phyloP scores from a whole-genome alignment of 257 asterid genomes.

The Cinchona pubescens region DNA sequence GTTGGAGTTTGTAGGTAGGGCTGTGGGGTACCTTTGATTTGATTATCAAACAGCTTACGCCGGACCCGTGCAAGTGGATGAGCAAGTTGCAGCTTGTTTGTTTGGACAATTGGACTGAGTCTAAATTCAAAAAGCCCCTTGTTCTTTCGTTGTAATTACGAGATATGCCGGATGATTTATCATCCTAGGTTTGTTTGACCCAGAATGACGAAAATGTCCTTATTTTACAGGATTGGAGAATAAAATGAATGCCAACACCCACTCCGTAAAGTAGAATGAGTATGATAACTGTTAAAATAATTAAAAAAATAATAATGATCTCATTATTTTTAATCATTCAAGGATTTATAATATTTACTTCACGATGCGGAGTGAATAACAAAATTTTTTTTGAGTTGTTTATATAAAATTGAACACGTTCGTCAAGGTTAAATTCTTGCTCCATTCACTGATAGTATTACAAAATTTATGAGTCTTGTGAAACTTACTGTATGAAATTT shows the following conservation, averaged over 20 bases:
- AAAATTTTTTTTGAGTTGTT: no score
- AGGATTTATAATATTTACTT: no score
- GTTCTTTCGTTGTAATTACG: slow-evolving; percentile 28
- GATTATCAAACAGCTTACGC: slow-evolving; percentile 28
- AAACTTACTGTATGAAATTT: no score
- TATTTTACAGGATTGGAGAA: neutral
- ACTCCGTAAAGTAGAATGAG: no score
- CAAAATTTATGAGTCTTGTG: no score
- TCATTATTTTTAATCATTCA: no score
- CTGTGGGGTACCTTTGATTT: neutral
- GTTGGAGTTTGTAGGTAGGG: neutral
- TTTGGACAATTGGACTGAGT: slow-evolving; percentile 46
- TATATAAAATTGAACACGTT: no score
- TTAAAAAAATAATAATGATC: no score
- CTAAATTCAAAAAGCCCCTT: slow-evolving; percentile 30
- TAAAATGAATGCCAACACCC: neutral
- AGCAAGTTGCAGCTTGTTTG: slow-evolving; percentile 48
- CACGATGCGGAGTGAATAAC: no score
- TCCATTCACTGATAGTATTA: no score
- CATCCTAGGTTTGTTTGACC: slow-evolving; percentile 16
- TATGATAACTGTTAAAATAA: no score
- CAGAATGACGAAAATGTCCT: slow-evolving; percentile 24
- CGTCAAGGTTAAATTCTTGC: no score
- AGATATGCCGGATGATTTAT: slow-evolving; percentile 6
- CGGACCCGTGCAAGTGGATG: slow-evolving; percentile 57